A percentile compares a stretch with the other conserved stretches of the same genome.
Evolutionary conservation across 106 monocot species (phyloP).

Genomic region (Dioscorea alata): DNA sequence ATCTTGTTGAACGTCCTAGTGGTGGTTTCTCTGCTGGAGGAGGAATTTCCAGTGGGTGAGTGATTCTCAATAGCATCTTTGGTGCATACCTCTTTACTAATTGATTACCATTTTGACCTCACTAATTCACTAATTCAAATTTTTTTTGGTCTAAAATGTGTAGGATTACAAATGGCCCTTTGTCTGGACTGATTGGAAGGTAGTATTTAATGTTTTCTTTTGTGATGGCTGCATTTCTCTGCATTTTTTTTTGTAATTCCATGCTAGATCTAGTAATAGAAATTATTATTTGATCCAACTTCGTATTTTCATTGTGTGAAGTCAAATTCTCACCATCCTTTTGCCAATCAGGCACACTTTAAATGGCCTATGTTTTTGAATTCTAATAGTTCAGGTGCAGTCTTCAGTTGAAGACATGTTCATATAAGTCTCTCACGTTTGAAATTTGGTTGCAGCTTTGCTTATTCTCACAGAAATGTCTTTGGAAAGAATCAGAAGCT

Average conservation of each 20-base stretch:
- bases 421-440: conserved; percentile 7
- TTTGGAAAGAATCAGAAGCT: conserved; percentile 97
- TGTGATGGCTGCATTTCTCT: background rate
- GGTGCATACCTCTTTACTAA: background rate
- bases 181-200: conserved; percentile 98
- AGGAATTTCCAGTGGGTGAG: conserved; percentile 97
- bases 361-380: background rate
- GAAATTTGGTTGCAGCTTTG: conserved; percentile 71
- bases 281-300: background rate
- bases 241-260: too few relatives aligned
- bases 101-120: background rate
- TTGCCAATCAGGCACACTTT: background rate
- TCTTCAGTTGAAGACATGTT: background rate
- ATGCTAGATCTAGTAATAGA: background rate
- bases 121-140: too few relatives aligned
- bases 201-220: conserved; percentile 9
- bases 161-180: conserved; percentile 97
- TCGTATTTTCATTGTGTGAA: too few relatives aligned
- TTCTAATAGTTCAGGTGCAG: background rate
- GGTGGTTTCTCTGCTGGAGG: conserved; percentile 96
- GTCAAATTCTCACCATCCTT: too few relatives aligned
- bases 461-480: conserved; percentile 97
- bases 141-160: conserved; percentile 8
- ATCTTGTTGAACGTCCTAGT: conserved; percentile 89
- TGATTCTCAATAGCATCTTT: conserved; percentile 3